Conservation (phyloP, 345 rosid species). For the Citrus hindsii region DNA sequence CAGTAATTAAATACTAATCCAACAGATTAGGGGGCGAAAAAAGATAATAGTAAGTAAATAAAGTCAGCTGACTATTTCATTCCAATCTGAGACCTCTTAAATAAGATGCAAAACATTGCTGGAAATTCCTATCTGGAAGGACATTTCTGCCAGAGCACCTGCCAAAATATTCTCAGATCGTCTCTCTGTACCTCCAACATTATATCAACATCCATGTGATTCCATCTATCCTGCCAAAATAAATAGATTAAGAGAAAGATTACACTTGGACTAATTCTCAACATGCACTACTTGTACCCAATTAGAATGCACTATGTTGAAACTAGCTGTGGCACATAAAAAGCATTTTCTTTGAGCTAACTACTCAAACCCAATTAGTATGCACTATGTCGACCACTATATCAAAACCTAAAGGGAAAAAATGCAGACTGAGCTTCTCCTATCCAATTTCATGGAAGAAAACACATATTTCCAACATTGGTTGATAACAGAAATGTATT, state of each 20-base stretch:
- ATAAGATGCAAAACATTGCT: conserved; percentile 14
- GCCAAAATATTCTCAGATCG: conserved; percentile 8
- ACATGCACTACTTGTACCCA: neutral
- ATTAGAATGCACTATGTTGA: neutral
- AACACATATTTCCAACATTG: neutral
- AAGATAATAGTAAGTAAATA: neutral
- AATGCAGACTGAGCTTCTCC: neutral
- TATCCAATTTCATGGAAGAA: neutral
- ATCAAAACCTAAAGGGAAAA: neutral
- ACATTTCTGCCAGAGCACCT: conserved; percentile 2
- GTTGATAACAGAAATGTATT: neutral
- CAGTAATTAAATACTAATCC: conserved; percentile 2
- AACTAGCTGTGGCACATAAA: too few species aligned
- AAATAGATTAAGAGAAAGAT: neutral
- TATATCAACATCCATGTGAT: neutral
- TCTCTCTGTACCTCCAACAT: neutral
- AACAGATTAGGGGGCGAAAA: neutral
- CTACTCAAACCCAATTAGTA: too few species aligned
- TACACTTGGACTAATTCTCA: neutral
- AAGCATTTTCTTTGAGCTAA: too few species aligned
- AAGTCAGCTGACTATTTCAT: conserved; percentile 2
- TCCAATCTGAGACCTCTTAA: conserved; percentile 14
- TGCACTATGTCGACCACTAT: too few species aligned
- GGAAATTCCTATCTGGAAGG: conserved; percentile 12
- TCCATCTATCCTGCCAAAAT: conserved; percentile 28